Evolutionary conservation across 2,329 filamentous ascomycete genomes (phyloP), one percentile per base, ranked within the genome.

Genomic region (Cercospora citrullina): DNA sequence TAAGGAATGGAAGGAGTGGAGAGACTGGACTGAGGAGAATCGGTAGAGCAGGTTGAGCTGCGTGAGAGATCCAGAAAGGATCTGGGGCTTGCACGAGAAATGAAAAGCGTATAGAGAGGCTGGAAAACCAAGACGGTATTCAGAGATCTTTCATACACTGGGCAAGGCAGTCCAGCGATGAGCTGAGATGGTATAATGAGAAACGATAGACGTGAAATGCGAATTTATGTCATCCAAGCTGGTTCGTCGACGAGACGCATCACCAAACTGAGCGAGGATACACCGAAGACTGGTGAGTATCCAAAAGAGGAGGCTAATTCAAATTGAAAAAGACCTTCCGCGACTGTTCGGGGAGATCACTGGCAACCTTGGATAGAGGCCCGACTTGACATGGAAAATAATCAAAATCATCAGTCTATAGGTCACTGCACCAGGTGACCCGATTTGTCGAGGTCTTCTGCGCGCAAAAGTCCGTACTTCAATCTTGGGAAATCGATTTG

Each of bases 1-100:
- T 78, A 80, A 79, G 1, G 91, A 94, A 75, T 98, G 89, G 85
- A 89, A 87, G 83, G 86, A 86, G 72, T 97, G 93, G 92, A 87
- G 88, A 77, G 86, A 89, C 16, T 95, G 92, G 91, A 86, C 89
- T 21, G 82, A 84, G 30, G 60, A 64, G 60, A 63, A 68, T 51
- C 65, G 63, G 4, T 64, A 55, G 60, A 4, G 61, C 61, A 21
- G 51, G 23, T 30, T 6, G 10, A 51, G 45, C 45, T 51, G 45
- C 21, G 12, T 26, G 48, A 2, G 9, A 26, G 23, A 55, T 9
- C 16, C 48, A 55, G 23, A 23, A 28, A 28, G 48, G 1, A 14
- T 23, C 21, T 0, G 42, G 18, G 42, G 8, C 21, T 48, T 48
- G 33, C 33, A 39, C 33, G 33, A 2, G 6, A 16, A n/a, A 53